Evolutionary conservation across 495 filamentous ascomycete species (phyloP).

Genomic region (Sphaerosporella brunnea): DNA sequence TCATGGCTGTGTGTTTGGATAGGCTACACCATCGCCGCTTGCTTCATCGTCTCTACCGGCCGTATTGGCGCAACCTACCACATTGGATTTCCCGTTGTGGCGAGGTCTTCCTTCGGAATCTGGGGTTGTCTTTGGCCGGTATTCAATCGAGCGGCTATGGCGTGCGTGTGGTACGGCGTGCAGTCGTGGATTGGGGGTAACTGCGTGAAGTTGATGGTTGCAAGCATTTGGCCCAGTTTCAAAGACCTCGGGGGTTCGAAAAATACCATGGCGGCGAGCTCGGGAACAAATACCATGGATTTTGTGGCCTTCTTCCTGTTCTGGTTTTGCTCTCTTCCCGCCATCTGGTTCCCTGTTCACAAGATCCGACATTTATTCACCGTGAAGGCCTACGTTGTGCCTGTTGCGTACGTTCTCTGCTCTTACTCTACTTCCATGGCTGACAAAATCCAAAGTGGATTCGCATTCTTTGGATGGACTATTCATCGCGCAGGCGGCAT

Average conservation of each 20-base stretch:
- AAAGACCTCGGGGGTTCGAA: slow-evolving; percentile 41
- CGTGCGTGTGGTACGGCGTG: slow-evolving; percentile 76
- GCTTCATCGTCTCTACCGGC: slow-evolving; percentile 60
- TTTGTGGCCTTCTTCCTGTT: slow-evolving; percentile 73
- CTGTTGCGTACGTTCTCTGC: slow-evolving; percentile 35
- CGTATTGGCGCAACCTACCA: slow-evolving; percentile 82
- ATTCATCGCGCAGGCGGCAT: slow-evolving; percentile 67
- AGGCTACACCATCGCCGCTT: slow-evolving; percentile 60
- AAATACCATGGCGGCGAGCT: slow-evolving; percentile 45
- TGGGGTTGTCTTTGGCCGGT: slow-evolving; percentile 81
- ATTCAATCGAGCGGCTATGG: slow-evolving; percentile 76
- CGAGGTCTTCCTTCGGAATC: slow-evolving; percentile 61
- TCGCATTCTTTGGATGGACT: slow-evolving; percentile 84
- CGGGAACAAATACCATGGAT: slow-evolving; percentile 57
- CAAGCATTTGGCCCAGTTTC: slow-evolving; percentile 60
- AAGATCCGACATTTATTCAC: slow-evolving; percentile 77
- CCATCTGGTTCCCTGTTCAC: slow-evolving; percentile 67
- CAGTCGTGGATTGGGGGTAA: slow-evolving; percentile 71
- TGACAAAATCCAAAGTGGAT: slow-evolving; percentile 28
- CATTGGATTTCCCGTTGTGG: slow-evolving; percentile 69
- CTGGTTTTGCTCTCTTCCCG: slow-evolving; percentile 62
- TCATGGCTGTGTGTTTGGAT: slow-evolving; percentile 66
- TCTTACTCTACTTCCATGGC: not conserved
- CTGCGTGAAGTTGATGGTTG: slow-evolving; percentile 68
- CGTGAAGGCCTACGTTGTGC: slow-evolving; percentile 73